Base-by-base conservation (phyloP, 805 yeast genomes). In the Candida sphagnicola region DNA sequence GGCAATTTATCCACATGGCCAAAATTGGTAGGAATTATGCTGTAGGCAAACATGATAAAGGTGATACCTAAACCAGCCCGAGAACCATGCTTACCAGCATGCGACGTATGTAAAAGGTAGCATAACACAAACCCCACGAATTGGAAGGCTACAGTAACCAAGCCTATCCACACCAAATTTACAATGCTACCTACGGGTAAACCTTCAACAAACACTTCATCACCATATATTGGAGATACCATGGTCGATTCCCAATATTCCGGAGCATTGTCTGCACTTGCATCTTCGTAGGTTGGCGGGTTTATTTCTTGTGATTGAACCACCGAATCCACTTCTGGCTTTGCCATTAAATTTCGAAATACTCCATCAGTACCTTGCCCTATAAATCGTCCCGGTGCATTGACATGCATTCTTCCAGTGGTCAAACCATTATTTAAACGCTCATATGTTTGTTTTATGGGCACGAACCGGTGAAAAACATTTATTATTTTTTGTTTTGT, bases 221-320 rank as follows among this genome's bases (percentile, higher is more conserved):
- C 97, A 40, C 77, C 81, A 50, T 77, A 82, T 72, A 59, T 88
- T 4, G 95, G 85, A 4, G 87, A 77, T 55, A 89, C 73, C 30
- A 87, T 79, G 0, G 93, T 78, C 5, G 90, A 78, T 60, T 93
- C 99, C 95, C 97, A 93, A 61, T 93, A 93, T 28, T 96, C 95
- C 0, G 99, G 99, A 0, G 95, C 80, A 12, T 93, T 77, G 57
- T 93, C 99, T 3, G 88, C 84, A 0, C 96, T 87, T 0, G 96
- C 98, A 56, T 90, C 98, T 40, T 87, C 96, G 62, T 93, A 93
- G 0, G 95, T 72, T 3, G 98, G 98, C 15, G 79, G 75, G 28
- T 86, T 82, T 23, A 67, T 67, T 43, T 83, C 90, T 29, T 57
- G 55, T 13, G 59, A 54, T 8, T 52, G 51, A 16, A 61, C 45